Conservation (phyloP, 1,139 yeast genomes). For the Yueomyces sp. region DNA sequence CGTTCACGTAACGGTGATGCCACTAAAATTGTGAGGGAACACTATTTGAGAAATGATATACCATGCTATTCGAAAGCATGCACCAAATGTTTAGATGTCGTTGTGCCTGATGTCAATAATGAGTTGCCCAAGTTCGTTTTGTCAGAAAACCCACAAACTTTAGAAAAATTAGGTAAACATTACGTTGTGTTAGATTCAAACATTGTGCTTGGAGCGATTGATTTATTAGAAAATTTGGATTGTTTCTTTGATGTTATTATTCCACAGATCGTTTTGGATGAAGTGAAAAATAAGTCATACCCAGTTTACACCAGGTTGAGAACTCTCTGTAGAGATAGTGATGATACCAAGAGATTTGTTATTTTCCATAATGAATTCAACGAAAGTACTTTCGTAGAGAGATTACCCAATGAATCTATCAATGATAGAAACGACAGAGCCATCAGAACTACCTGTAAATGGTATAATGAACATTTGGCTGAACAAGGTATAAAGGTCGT, state of each 20-base stretch:
- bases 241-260: slow-evolving; percentile 82
- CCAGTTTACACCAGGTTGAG: slow-evolving; percentile 83
- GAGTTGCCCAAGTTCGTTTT: slow-evolving; percentile 32
- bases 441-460: slow-evolving; percentile 59
- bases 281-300: slow-evolving; percentile 74
- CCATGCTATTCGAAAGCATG: slow-evolving; percentile 80
- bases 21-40: slow-evolving; percentile 84
- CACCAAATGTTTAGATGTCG: slow-evolving; percentile 33
- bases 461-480: slow-evolving; percentile 59
- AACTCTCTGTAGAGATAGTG: slow-evolving; percentile 41
- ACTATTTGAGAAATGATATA: slow-evolving; percentile 80
- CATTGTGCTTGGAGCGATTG: slow-evolving; percentile 79
- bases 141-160: slow-evolving; percentile 23
- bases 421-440: slow-evolving; percentile 92
- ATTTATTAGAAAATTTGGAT: slow-evolving; percentile 63
- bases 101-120: slow-evolving; percentile 30
- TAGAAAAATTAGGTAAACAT: slow-evolving; percentile 42
- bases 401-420: slow-evolving; percentile 56
- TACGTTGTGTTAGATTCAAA: slow-evolving; percentile 83
- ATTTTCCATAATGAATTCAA: slow-evolving; percentile 91
- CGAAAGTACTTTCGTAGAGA: slow-evolving; percentile 52
- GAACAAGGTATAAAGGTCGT: slow-evolving; percentile 38
- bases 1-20: slow-evolving; percentile 86
- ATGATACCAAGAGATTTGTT: slow-evolving; percentile 72
- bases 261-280: slow-evolving; percentile 91